Conservation (phyloP, 1,139 yeast species). For the Blastobotrys persicus region DNA sequence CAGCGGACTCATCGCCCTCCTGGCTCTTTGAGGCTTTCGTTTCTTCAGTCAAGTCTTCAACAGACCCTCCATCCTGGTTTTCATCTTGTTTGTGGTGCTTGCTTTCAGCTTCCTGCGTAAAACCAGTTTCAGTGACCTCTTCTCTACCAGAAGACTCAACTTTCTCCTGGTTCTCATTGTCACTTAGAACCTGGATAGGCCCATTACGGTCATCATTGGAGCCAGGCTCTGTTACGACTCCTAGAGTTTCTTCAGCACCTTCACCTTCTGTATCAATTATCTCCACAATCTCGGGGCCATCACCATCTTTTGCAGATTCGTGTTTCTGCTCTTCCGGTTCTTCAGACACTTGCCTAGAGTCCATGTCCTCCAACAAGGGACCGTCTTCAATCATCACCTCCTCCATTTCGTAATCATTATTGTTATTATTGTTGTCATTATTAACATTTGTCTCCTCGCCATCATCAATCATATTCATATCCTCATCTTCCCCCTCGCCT, state of each 20-base stretch:
- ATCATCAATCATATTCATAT: not conserved
- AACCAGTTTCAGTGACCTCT: not conserved
- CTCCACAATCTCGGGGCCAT: slow-evolving; percentile 2
- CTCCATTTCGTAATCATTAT: not conserved
- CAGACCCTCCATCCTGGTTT: not conserved
- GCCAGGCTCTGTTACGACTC: not conserved
- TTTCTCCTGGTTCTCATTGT: not conserved
- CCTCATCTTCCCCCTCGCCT: slow-evolving; percentile 1
- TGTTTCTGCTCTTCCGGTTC: not conserved
- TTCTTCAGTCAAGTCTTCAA: too few species aligned
- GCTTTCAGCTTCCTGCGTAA: not conserved
- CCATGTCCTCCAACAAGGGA: not conserved
- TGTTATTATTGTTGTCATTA: not conserved
- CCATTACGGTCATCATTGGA: not conserved
- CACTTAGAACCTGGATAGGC: not conserved
- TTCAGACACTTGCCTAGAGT: not conserved
- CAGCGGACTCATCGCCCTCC: too few species aligned
- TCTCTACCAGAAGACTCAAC: not conserved
- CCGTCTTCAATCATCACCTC: not conserved
- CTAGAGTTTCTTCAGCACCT: not conserved
- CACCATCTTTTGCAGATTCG: not conserved
- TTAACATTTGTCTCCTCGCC: not conserved
- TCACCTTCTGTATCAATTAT: not conserved
- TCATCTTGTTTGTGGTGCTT: not conserved
- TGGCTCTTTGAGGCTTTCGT: not conserved